A percentile compares a stretch with the other conserved stretches of the same genome.
Conservation (phyloP, 1,284 basidiomycete genomes). For the Irpex sp. region DNA sequence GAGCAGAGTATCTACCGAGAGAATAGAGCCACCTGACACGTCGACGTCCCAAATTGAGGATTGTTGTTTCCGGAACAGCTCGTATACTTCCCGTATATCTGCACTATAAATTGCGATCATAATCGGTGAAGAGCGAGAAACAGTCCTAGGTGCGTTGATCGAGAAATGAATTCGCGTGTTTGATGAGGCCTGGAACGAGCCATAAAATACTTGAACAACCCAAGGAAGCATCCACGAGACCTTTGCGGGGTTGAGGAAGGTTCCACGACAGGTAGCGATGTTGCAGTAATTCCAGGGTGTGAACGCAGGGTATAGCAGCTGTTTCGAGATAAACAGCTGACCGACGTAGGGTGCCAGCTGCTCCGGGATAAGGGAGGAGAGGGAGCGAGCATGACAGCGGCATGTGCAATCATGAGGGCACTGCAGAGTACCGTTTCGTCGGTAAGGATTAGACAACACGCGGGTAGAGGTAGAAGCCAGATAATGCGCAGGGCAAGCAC, state of each 20-base stretch:
- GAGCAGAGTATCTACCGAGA: background rate
- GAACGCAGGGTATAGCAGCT: background rate
- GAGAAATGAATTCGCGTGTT: no score
- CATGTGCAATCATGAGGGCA: background rate
- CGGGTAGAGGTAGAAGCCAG: no score
- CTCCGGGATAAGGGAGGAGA: background rate
- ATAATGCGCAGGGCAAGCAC: no score
- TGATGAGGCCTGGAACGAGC: no score
- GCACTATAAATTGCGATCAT: background rate
- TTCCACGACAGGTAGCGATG: background rate
- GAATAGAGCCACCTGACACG: rapidly evolving
- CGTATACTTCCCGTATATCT: background rate
- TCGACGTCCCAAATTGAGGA: background rate
- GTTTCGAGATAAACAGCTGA: background rate
- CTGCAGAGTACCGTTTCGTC: background rate
- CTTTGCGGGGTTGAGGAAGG: background rate
- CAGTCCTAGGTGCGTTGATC: background rate
- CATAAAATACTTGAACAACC: background rate
- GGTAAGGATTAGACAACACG: no score
- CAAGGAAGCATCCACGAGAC: background rate
- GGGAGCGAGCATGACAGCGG: background rate
- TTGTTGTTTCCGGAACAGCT: background rate
- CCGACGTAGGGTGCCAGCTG: background rate
- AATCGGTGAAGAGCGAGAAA: no score
- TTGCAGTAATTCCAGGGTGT: background rate